Evolutionary conservation across 1,284 basidiomycete genomes (phyloP).

Genomic region (Ganoderma lucidum): DNA sequence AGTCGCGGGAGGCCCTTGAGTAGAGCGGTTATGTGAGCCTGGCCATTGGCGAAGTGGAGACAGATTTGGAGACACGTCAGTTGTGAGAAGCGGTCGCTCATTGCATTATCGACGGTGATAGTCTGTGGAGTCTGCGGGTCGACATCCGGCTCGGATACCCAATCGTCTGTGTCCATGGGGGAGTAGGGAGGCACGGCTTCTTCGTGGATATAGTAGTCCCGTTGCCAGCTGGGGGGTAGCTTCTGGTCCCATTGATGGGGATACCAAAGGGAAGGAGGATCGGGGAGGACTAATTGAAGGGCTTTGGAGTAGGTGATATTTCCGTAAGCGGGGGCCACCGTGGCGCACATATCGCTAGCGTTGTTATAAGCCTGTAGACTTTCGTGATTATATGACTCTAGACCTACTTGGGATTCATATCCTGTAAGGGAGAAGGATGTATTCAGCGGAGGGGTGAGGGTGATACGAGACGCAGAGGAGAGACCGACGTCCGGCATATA

Average conservation of each 20-base stretch:
- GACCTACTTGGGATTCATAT: background rate
- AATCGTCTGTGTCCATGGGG: slow-evolving; percentile 6
- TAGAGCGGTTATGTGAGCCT: background rate
- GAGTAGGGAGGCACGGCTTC: background rate
- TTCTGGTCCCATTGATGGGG: background rate
- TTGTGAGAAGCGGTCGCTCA: background rate
- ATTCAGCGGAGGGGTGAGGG: background rate
- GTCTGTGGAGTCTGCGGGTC: background rate
- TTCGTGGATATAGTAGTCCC: background rate
- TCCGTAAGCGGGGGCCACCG: background rate
- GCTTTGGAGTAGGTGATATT: background rate
- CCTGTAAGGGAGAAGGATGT: background rate
- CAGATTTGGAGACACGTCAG: background rate
- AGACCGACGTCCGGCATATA: background rate
- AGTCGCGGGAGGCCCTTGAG: background rate
- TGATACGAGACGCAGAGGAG: background rate
- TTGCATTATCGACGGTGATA: background rate
- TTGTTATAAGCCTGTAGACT: background rate
- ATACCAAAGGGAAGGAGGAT: background rate
- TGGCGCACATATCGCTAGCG: background rate
- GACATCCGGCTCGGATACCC: background rate
- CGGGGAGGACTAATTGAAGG: background rate
- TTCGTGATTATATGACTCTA: background rate
- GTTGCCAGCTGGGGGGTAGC: background rate
- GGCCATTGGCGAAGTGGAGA: background rate